A percentile compares a stretch with the other conserved stretches of the same genome.
These are phyloP conservation scores for Nowakowskiella sp. DNA, from an alignment of 192 early-diverging fungal species.

Conservation along the genomic window DNA sequence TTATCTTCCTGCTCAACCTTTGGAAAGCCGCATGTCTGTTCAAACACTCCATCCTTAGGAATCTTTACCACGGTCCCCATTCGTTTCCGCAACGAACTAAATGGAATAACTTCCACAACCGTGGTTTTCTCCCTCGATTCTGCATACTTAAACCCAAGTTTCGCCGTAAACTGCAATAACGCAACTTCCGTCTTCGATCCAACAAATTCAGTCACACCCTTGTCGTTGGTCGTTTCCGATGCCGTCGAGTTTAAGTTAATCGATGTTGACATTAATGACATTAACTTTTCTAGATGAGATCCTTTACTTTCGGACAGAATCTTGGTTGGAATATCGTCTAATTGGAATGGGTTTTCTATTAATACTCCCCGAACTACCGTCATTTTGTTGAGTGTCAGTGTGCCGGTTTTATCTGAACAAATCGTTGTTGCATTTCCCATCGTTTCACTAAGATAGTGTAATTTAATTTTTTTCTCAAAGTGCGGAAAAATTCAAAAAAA, in stretches of 20 bases:
- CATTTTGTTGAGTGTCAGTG: slow-evolving; percentile 96
- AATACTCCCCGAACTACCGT: slow-evolving; percentile 85
- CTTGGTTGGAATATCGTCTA: slow-evolving; percentile 34
- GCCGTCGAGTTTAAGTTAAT: slow-evolving; percentile 38
- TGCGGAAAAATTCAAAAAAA: neutral
- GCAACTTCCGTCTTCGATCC: slow-evolving; percentile 97
- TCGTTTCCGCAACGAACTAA: slow-evolving; percentile 85
- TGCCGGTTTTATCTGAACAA: slow-evolving; percentile 99
- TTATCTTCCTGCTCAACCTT: slow-evolving; percentile 11
- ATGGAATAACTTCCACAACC: slow-evolving; percentile 73
- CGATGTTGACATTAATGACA: slow-evolving; percentile 14
- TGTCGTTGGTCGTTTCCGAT: slow-evolving; percentile 9
- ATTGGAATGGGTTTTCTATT: slow-evolving; percentile 56
- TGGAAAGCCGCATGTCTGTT: neutral
- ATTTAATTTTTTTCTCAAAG: too few species aligned
- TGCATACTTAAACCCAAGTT: slow-evolving; percentile 55
- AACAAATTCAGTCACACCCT: slow-evolving; percentile 39
- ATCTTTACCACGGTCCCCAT: slow-evolving; percentile 80
- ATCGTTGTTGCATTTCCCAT: slow-evolving; percentile 94
- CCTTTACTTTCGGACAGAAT: slow-evolving; percentile 29
- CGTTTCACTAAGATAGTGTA: too few species aligned
- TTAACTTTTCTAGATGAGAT: too few species aligned
- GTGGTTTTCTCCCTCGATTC: slow-evolving; percentile 53
- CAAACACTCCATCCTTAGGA: slow-evolving; percentile 24
- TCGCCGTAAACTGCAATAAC: slow-evolving; percentile 65